These are phyloP conservation scores for Botryotinia globosa DNA, from an alignment of 2,329 filamentous ascomycete genomes.

Conservation along the genomic window DNA sequence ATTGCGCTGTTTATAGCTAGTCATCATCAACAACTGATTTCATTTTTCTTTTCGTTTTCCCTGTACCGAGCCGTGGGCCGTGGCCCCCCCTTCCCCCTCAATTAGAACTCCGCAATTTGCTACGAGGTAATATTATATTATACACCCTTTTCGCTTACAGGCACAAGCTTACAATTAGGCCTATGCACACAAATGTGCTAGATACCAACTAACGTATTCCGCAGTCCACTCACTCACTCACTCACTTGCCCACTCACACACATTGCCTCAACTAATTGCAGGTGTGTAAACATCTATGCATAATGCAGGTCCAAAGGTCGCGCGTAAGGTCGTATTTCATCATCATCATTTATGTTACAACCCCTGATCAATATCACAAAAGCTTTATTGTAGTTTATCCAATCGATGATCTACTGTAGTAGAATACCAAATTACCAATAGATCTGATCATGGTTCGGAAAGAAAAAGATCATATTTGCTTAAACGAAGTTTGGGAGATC, in stretches of 20 bases:
- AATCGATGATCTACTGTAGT: neutral
- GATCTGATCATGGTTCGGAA: neutral
- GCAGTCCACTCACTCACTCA: neutral
- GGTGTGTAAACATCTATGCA: neutral
- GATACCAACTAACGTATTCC: neutral
- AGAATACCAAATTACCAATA: neutral
- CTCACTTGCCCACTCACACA: neutral
- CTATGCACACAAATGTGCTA: neutral
- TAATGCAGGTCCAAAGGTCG: constrained; percentile 8
- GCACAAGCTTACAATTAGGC: neutral
- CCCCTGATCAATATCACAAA: constrained; percentile 1
- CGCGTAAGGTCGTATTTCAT: constrained; percentile 6
- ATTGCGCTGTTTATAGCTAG: neutral
- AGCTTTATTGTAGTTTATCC: neutral
- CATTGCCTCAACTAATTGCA: neutral
- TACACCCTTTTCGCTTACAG: neutral
- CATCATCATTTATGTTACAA: neutral
- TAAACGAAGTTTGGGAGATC: neutral
- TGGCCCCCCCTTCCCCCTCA: neutral
- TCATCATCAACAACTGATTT: neutral
- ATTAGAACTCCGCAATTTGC: neutral
- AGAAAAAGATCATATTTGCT: neutral
- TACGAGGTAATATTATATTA: neutral
- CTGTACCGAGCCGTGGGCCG: neutral
- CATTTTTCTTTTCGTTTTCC: neutral